These are phyloP conservation scores for Cryphonectria radicalis DNA, from an alignment of 2,329 filamentous ascomycete species.

Conservation along the genomic window DNA sequence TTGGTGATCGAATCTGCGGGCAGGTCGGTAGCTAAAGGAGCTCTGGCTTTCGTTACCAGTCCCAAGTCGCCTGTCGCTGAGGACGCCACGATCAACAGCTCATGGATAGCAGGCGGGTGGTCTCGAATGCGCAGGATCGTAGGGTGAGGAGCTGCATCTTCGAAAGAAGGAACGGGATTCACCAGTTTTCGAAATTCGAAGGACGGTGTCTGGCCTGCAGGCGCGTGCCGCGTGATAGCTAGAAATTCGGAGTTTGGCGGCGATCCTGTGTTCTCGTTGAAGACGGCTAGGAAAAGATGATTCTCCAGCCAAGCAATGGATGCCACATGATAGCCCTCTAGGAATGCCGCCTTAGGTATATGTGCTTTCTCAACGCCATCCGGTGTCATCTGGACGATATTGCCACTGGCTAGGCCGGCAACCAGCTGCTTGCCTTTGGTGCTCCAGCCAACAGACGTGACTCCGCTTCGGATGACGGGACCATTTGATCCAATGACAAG, in stretches of 20 bases:
- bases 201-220: conserved; percentile 46
- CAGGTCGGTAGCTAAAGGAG: conserved; percentile 63
- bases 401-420: conserved; percentile 81
- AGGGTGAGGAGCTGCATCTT: conserved; percentile 72
- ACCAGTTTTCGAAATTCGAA: conserved; percentile 76
- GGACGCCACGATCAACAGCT: conserved; percentile 81
- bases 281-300: conserved; percentile 78
- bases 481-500: conserved; percentile 65
- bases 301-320: conserved; percentile 89
- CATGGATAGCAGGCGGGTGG: conserved; percentile 79
- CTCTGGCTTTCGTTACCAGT: conserved; percentile 74
- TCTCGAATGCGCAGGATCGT: conserved; percentile 77
- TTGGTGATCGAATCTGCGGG: conserved; percentile 63
- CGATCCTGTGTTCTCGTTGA: conserved; percentile 67
- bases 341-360: conserved; percentile 75
- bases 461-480: conserved; percentile 69
- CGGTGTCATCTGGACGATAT: conserved; percentile 80
- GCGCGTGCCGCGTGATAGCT: conserved; percentile 71
- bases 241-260: conserved; percentile 74
- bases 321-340: conserved; percentile 74
- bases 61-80: conserved; percentile 81
- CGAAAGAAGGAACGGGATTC: conserved; percentile 76
- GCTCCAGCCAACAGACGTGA: conserved; percentile 90
- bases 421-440: conserved; percentile 90
- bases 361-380: conserved; percentile 76